Conservation (phyloP, 2,329 filamentous ascomycete genomes). For the Rhinocladiella mackenziei region DNA sequence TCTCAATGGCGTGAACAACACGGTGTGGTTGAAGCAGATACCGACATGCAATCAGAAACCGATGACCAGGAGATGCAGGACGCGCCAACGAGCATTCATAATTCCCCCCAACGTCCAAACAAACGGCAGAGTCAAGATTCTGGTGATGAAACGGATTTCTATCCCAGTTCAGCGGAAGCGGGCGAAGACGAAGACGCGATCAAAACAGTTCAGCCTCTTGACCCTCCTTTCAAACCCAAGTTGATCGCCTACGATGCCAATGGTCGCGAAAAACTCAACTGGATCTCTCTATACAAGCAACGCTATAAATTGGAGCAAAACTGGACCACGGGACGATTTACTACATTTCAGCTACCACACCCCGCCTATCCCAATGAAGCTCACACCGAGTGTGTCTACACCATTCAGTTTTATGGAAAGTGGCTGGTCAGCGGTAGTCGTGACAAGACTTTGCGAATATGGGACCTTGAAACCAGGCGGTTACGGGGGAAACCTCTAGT, state of each 20-base stretch:
- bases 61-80: slow-evolving; percentile 46
- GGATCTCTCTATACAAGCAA: slow-evolving; percentile 90
- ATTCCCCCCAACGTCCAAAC: slow-evolving; percentile 26
- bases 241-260: slow-evolving; percentile 35
- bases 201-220: slow-evolving; percentile 2
- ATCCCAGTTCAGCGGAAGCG: slow-evolving; percentile 1
- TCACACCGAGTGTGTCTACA: slow-evolving; percentile 91
- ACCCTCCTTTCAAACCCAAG: slow-evolving; percentile 32
- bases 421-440: slow-evolving; percentile 91
- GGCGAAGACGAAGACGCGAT: slow-evolving; percentile 5
- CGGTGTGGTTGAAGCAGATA: slow-evolving; percentile 46
- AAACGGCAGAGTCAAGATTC: slow-evolving; percentile 27
- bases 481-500: slow-evolving; percentile 68
- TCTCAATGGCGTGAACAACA: slow-evolving; percentile 47
- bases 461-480: slow-evolving; percentile 78
- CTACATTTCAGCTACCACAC: slow-evolving; percentile 86
- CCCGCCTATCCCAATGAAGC: slow-evolving; percentile 74
- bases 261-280: slow-evolving; percentile 64
- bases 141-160: slow-evolving; percentile 27
- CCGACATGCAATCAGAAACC: slow-evolving; percentile 34
- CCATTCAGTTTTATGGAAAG: slow-evolving; percentile 79
- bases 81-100: slow-evolving; percentile 17
- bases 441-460: slow-evolving; percentile 81
- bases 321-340: slow-evolving; percentile 78
- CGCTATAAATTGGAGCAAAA: slow-evolving; percentile 80